phyloP scores from a whole-genome alignment of 805 yeast genomes.

The Schwanniomyces pseudopolymorphus region DNA sequence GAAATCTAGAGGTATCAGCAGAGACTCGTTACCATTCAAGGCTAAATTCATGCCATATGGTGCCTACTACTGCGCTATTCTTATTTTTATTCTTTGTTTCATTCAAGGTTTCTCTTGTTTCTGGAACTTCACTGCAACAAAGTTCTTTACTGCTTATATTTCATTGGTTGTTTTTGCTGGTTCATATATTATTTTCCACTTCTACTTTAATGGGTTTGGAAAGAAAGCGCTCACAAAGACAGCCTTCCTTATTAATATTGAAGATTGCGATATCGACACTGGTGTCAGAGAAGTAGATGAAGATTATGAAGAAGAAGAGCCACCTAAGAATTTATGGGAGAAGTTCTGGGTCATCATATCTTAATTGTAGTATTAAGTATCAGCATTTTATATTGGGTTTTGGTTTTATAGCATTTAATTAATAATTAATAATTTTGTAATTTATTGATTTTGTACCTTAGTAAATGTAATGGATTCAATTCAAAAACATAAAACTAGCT shows the following conservation, averaged over 20 bases:
- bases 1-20: slow-evolving; percentile 58
- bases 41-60: slow-evolving; percentile 67
- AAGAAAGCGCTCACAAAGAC: slow-evolving; percentile 30
- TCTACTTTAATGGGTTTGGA: slow-evolving; percentile 45
- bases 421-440: not conserved
- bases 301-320: slow-evolving; percentile 54
- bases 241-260: slow-evolving; percentile 45
- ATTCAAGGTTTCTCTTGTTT: slow-evolving; percentile 74
- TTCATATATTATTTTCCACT: slow-evolving; percentile 55
- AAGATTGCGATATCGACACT: slow-evolving; percentile 68
- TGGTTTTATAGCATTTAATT: not conserved
- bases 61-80: slow-evolving; percentile 62
- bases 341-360: slow-evolving; percentile 45
- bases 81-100: slow-evolving; percentile 56
- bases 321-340: slow-evolving; percentile 53
- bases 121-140: slow-evolving; percentile 50
- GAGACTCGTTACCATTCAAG: slow-evolving; percentile 73
- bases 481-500: slow-evolving; percentile 1
- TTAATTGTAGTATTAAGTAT: not conserved
- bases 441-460: not conserved
- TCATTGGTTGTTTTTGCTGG: slow-evolving; percentile 62
- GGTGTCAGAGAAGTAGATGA: slow-evolving; percentile 66
- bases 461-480: not conserved
- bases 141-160: slow-evolving; percentile 70
- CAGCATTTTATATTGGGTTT: slow-evolving; percentile 1